Conservation (phyloP, 371 early-diverging fungal species). For the Encephalitozoon cuniculi region DNA sequence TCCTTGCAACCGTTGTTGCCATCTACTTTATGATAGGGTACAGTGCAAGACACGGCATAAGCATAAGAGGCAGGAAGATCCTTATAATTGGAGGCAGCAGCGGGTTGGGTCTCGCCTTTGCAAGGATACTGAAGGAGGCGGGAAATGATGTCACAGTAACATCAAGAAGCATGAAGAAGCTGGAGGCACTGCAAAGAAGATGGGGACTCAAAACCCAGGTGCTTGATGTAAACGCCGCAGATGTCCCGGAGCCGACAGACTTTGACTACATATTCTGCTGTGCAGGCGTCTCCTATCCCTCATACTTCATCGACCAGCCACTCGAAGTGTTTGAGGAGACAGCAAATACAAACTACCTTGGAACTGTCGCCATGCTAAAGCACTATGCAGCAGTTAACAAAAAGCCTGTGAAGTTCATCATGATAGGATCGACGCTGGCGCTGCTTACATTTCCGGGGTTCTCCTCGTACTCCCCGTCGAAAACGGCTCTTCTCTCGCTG, state of each 20-base stretch:
- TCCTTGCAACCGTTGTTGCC: neutral
- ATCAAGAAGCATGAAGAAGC: conserved; percentile 65
- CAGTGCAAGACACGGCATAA: neutral
- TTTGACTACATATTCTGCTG: conserved; percentile 69
- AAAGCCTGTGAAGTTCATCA: conserved; percentile 65
- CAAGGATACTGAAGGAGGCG: conserved; percentile 65
- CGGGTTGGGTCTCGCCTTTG: conserved; percentile 76
- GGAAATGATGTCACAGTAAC: conserved; percentile 79
- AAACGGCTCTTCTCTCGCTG: conserved; percentile 65
- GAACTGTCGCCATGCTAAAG: conserved; percentile 65
- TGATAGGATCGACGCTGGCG: conserved; percentile 70
- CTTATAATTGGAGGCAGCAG: conserved; percentile 82
- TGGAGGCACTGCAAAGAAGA: conserved; percentile 56
- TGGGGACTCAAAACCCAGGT: neutral
- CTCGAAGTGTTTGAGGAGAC: conserved; percentile 64
- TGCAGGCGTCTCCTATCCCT: conserved; percentile 69
- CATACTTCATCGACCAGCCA: conserved; percentile 66
- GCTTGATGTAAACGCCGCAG: conserved; percentile 18
- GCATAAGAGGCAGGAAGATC: conserved; percentile 62
- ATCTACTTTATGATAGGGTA: neutral
- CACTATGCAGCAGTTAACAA: conserved; percentile 65
- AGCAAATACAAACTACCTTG: conserved; percentile 71
- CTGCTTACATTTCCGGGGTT: conserved; percentile 68
- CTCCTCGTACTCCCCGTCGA: conserved; percentile 71
- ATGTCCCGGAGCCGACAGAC: conserved; percentile 2